A percentile compares a stretch with the other conserved stretches of the same genome.
phyloP scores from a whole-genome alignment of 192 early-diverging fungal species.

The Dimargaris cristalligena region DNA sequence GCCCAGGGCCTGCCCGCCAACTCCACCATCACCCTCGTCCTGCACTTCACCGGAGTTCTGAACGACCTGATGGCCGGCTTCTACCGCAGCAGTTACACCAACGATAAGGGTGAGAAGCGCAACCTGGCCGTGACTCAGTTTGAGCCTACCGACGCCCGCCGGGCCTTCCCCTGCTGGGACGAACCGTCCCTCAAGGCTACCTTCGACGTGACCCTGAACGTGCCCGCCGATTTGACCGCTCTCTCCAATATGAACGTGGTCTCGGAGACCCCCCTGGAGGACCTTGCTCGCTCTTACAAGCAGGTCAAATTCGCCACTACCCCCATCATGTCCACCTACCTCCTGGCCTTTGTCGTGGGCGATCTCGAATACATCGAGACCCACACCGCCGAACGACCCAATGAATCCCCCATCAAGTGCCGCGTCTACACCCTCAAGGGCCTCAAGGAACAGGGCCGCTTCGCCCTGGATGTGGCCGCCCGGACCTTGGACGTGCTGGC shows the following conservation, averaged over 20 bases:
- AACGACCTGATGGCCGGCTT: conserved; percentile 90
- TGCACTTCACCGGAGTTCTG: conserved; percentile 45
- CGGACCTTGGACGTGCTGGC: conserved; percentile 68
- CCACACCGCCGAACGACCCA: conserved; percentile 40
- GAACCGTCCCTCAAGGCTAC: conserved; percentile 92
- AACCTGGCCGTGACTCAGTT: conserved; percentile 90
- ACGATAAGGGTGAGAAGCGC: conserved; percentile 35
- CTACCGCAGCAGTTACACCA: conserved; percentile 69
- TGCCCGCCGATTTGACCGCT: conserved; percentile 56
- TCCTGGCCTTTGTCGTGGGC: conserved; percentile 83
- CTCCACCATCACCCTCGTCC: conserved; percentile 30
- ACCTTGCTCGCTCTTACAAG: conserved; percentile 37
- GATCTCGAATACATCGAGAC: conserved; percentile 86
- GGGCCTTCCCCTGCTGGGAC: conserved; percentile 94
- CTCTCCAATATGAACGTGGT: conserved; percentile 85
- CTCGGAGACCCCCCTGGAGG: conserved; percentile 37
- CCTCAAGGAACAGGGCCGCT: conserved; percentile 57
- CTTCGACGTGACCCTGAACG: conserved; percentile 76
- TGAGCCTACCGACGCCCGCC: conserved; percentile 78
- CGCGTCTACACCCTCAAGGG: conserved; percentile 79
- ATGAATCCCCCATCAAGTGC: conserved; percentile 44
- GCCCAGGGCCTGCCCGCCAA: conserved; percentile 31
- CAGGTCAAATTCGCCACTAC: conserved; percentile 76
- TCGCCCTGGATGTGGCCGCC: conserved; percentile 63
- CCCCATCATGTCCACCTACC: conserved; percentile 87